Evolutionary conservation across 129 eudicot genomes (phyloP), one percentile per base, ranked within the genome.

Genomic region (Gnaphalium uliginosum): DNA sequence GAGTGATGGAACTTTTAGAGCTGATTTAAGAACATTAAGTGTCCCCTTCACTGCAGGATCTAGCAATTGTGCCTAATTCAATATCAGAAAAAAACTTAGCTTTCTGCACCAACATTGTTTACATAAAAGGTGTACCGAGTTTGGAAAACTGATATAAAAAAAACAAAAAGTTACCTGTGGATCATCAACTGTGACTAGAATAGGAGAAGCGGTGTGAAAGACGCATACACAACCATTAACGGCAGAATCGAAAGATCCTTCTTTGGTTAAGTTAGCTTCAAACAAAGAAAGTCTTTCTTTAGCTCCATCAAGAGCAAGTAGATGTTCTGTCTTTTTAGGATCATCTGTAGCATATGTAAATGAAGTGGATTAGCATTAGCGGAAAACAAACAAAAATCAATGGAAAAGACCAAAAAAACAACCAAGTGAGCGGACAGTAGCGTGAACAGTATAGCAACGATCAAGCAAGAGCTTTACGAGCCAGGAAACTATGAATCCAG

Each of bases 401-500:
- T 63, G 23, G 29, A 19, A 63, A 63, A 18, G 37, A 48, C 29
- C 27, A 21, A 63, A 22, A 53, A 74, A 23, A 66, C 64, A 9
- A 85, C 88, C 63, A 62, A 75, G 73, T 18, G 73, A 68, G 26
- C 89, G 86, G 41, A 85, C 80, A n/a, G 84, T 74, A 71, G 86
- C 88, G 1, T 84, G 76, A 70, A 87, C 91, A 14, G 86, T 72
- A 83, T 87, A 87, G 23, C 82, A 69, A 54, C 79, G 88, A 2
- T 60, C 68, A 25, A 87, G 91, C 26, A 87, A 64, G 13, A 81
- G 41, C 63, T 87, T 87, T 30, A 87, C 88, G 23, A 87, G 65
- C 86, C 91, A 87, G 1, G 91, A 87, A 64, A 86, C 91, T 51
- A 84, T 76, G 83, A 8, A 87, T 3, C 91, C 91, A 9, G 91